Evolutionary conservation across 1,139 yeast species (phyloP).

Genomic region (Sugiyamaella grinbergsii): DNA sequence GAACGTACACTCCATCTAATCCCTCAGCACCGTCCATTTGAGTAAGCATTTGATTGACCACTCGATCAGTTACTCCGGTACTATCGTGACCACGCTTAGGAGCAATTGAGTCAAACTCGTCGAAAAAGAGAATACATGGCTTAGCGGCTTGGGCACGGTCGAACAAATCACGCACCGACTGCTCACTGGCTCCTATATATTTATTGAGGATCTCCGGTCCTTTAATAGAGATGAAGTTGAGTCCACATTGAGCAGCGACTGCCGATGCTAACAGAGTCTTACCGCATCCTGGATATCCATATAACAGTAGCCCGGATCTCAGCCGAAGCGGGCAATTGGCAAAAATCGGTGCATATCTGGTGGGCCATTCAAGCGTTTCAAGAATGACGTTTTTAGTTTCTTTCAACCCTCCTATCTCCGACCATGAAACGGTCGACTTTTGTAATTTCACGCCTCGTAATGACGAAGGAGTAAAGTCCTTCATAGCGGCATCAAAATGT

Average conservation of each 20-base stretch:
- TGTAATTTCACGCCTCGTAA: conserved; percentile 85
- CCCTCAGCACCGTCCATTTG: conserved; percentile 99
- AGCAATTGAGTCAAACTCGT: conserved; percentile 95
- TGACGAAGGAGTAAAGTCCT: conserved; percentile 76
- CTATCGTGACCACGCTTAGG: conserved; percentile 98
- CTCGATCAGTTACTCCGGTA: conserved; percentile 97
- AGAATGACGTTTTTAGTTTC: conserved; percentile 74
- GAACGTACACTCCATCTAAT: conserved; percentile 90
- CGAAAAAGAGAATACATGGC: conserved; percentile 92
- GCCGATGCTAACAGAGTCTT: conserved; percentile 92
- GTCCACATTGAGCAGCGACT: conserved; percentile 90
- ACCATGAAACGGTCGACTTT: conserved; percentile 76
- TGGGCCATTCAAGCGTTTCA: conserved; percentile 97
- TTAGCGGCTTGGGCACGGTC: conserved; percentile 93
- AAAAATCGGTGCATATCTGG: conserved; percentile 91
- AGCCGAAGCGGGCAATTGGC: conserved; percentile 82
- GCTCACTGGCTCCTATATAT: conserved; percentile 97
- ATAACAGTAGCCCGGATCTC: conserved; percentile 84
- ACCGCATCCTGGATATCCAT: conserved; percentile 98
- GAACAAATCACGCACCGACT: conserved; percentile 86
- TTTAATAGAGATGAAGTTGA: conserved; percentile 89
- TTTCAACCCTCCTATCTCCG: conserved; percentile 82
- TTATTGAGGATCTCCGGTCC: conserved; percentile 97
- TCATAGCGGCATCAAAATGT: conserved; percentile 59
- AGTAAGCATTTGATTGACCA: conserved; percentile 93